Evolutionary conservation across 148 eudicot genomes (phyloP), one percentile per base, ranked within the genome.

Genomic region (Dysphania ambrosioides): DNA sequence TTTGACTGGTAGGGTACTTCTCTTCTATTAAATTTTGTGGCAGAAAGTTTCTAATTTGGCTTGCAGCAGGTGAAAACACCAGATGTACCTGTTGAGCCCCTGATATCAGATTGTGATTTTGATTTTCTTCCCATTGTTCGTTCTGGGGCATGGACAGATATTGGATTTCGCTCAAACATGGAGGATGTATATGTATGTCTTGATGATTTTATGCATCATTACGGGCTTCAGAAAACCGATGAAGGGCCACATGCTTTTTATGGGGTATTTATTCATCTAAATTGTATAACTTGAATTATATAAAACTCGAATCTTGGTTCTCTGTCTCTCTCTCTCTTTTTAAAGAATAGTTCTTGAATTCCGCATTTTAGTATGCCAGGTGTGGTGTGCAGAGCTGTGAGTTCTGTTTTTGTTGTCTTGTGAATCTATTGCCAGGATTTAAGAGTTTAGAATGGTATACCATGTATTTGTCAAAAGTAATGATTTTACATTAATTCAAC

Each of bases 121-220:
- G 85, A 74, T 36, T 93, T 76, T 31, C 35, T 86, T 55, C 98
- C 98, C 1, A 72, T 84, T 65, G 88, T 93, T 35, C 98, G 98
- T 12, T 93, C 98, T 31, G 98, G 98, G 30, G 98, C 93, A 44
- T 93, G 98, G 96, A 84, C 90, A 38, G 98, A 90, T 64, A 79
- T 90, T 59, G 98, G 98, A 41, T 83, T 84, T 79, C 98, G 96
- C 61, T 84, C 96, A 51, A 78, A 70, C 77, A 93, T 93, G 98
- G 98, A 93, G 85, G 98, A 93, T 84, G 98, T 82, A 21, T 93
- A 85, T 75, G 83, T 90, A n/a, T 90, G 96, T 74, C 84, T 85
- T 64, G 98, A 93, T 80, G 83, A 89, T 79, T 85, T 88, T 71
- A 62, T 81, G 62, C 75, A 59, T 49, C 83, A 89, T 19, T 90